Percentiles rank a stretch among this genome's conserved stretches.
phyloP scores from a whole-genome alignment of 352 stramenopile species.

The Pythium oligandrum region DNA sequence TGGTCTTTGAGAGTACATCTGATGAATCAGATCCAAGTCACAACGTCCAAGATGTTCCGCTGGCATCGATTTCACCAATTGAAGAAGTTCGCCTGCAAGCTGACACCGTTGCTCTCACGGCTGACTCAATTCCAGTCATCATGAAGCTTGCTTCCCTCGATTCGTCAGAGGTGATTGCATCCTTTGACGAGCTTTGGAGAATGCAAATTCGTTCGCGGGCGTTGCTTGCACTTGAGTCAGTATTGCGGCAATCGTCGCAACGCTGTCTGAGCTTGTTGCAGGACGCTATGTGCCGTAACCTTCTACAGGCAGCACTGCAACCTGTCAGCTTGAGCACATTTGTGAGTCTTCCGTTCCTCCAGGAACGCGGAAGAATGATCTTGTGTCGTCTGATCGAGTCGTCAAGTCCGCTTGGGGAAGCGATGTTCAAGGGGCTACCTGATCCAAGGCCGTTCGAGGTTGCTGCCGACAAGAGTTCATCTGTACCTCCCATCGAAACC shows the following conservation, averaged over 20 bases:
- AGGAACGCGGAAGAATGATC: conserved; percentile 83
- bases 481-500: background rate
- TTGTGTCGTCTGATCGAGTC: conserved; percentile 80
- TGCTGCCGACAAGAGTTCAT: too few relatives aligned
- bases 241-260: conserved; percentile 53
- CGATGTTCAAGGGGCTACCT: conserved; percentile 70
- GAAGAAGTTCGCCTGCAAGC: conserved; percentile 75
- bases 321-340: conserved; percentile 68
- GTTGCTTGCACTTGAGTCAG: conserved; percentile 69
- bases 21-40: conserved; percentile 71
- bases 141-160: conserved; percentile 75
- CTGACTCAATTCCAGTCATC: conserved; percentile 83
- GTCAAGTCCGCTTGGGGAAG: conserved; percentile 63
- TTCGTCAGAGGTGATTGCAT: conserved; percentile 51
- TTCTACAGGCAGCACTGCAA: conserved; percentile 57
- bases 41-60: conserved; percentile 79
- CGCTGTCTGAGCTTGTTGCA: conserved; percentile 34
- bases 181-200: conserved; percentile 76
- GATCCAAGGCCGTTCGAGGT: conserved; percentile 28
- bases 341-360: conserved; percentile 65
- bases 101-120: conserved; percentile 37
- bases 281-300: conserved; percentile 34
- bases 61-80: conserved; percentile 58
- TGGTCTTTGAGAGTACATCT: conserved; percentile 70
- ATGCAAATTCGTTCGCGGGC: conserved; percentile 84